Conservation (phyloP, 202 grass and related monocot species). For the Alloteropsis angusta region DNA sequence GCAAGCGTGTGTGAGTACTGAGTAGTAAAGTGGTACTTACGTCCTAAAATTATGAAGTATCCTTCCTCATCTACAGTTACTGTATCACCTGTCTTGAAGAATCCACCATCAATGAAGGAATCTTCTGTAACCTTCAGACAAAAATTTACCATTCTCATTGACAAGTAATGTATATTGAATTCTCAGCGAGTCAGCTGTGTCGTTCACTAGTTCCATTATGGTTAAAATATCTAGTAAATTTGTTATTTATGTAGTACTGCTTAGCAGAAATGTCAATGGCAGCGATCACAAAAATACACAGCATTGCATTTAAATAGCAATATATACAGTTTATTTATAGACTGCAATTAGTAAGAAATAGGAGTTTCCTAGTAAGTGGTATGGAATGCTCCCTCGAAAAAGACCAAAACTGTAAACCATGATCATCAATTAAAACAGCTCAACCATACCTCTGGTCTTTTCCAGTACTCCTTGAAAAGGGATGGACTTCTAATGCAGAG, state of each 20-base stretch:
- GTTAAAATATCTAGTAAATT: background rate
- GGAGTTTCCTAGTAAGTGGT: background rate
- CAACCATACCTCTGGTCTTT: conserved; percentile 55
- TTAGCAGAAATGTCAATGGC: background rate
- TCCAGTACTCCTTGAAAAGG: conserved; percentile 95
- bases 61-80: conserved; percentile 80
- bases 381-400: background rate
- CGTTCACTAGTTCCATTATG: background rate
- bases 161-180: conserved; percentile 24
- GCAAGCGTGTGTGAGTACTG: background rate
- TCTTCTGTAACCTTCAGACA: conserved; percentile 59
- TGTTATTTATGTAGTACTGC: background rate
- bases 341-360: background rate
- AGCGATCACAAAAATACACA: background rate
- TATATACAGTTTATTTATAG: background rate
- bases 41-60: conserved; percentile 84
- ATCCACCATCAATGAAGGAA: conserved; percentile 76
- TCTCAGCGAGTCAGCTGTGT: background rate
- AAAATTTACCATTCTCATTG: conserved; percentile 14
- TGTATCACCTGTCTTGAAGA: conserved; percentile 94
- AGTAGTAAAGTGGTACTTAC: conserved; percentile 44
- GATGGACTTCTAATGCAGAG: conserved; percentile 94
- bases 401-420: background rate
- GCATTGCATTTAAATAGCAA: background rate
- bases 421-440: conserved; percentile 4